phyloP scores from a whole-genome alignment of 2,329 filamentous ascomycete genomes.

The Helotiales sp. region DNA sequence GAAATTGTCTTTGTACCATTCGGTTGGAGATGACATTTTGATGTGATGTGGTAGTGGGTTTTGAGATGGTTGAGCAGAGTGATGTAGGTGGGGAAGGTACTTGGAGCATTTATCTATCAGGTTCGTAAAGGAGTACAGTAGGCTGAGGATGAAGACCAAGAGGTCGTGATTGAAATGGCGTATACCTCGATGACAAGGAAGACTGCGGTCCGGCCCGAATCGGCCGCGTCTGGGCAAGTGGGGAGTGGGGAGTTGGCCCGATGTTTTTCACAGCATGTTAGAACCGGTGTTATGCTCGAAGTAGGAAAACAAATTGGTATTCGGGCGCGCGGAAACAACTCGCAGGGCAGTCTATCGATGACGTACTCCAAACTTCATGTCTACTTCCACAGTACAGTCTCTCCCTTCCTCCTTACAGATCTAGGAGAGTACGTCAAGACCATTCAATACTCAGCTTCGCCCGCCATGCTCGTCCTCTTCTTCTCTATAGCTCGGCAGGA shows the following conservation, averaged over 20 bases:
- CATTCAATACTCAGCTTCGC: background rate
- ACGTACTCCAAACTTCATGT: background rate
- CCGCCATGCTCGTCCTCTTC: background rate
- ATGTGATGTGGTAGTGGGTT: background rate
- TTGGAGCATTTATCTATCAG: no score
- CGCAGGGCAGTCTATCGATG: background rate
- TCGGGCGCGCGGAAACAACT: background rate
- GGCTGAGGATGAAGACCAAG: no score
- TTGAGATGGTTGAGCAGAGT: background rate
- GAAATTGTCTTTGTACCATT: constrained; percentile 59
- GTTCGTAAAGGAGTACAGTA: no score
- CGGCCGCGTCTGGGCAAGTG: no score
- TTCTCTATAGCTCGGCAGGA: background rate
- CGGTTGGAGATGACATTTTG: constrained; percentile 32
- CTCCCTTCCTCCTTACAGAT: background rate
- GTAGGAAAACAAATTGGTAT: background rate
- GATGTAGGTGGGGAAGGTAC: no score
- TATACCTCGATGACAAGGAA: no score
- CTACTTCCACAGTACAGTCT: background rate
- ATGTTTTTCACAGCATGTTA: no score
- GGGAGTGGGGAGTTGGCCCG: no score
- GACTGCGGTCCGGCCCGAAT: no score
- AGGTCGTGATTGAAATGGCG: no score
- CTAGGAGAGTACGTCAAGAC: background rate
- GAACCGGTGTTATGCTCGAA: background rate